Evolutionary conservation across 169 alveolate species (phyloP).

Genomic region (Perkinsus marinus): DNA sequence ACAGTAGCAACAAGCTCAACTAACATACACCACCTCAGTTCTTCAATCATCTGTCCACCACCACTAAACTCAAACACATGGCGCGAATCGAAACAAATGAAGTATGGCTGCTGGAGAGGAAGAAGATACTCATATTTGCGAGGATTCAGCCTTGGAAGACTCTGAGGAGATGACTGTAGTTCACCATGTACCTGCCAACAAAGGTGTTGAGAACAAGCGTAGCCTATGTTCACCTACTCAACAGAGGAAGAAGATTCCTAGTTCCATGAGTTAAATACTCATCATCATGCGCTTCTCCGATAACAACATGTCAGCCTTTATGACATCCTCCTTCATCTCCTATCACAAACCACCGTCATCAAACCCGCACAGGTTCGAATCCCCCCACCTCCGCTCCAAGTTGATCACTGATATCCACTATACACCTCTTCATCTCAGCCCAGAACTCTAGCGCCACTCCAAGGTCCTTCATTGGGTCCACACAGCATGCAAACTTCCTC

Average conservation of each 20-base stretch:
- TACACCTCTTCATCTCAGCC: neutral
- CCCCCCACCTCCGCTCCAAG: constrained; percentile 2
- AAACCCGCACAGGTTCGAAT: neutral
- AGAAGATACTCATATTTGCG: no score
- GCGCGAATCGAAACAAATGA: no score
- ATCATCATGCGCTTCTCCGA: neutral
- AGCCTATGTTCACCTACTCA: neutral
- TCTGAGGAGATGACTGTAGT: no score
- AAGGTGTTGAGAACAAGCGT: neutral
- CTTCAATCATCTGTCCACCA: no score
- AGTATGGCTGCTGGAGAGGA: no score
- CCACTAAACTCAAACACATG: no score
- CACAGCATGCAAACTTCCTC: neutral
- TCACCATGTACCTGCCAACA: no score
- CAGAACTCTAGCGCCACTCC: neutral
- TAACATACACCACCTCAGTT: no score
- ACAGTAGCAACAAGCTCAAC: no score
- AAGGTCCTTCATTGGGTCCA: neutral
- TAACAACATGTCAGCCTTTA: neutral
- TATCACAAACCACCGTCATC: neutral
- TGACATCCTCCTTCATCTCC: neutral
- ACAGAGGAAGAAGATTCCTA: neutral
- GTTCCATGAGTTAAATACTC: neutral
- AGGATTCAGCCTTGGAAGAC: no score
- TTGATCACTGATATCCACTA: neutral